Evolutionary conservation across 2,329 filamentous ascomycete species (phyloP).

Genomic region (Cercospora berteroae): DNA sequence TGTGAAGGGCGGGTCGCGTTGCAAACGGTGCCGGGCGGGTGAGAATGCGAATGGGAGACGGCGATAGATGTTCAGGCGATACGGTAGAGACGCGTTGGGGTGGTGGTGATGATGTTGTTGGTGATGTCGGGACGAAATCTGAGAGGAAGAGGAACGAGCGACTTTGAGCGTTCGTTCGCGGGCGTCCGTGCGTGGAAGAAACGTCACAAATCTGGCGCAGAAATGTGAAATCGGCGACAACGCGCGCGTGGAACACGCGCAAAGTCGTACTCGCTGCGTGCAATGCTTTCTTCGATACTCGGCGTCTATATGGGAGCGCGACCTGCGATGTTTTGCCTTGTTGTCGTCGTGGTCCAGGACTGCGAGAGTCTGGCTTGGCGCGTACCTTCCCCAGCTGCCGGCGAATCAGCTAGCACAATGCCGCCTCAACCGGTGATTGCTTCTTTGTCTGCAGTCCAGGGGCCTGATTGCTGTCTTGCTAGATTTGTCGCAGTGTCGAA

Average conservation of each 20-base stretch:
- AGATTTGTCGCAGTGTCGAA: neutral
- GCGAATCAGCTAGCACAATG: conserved; percentile 20
- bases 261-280: conserved; percentile 30
- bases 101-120: conserved; percentile 27
- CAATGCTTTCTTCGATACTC: conserved; percentile 28
- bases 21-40: conserved; percentile 15
- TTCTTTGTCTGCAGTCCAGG: conserved; percentile 4
- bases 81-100: conserved; percentile 21
- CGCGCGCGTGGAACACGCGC: conserved; percentile 2
- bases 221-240: conserved; percentile 13
- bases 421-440: conserved; percentile 16
- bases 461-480: neutral
- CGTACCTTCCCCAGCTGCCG: conserved; percentile 9
- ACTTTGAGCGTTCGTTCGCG: conserved; percentile 1
- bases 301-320: conserved; percentile 27
- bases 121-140: conserved; percentile 14
- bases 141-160: conserved; percentile 12
- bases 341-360: conserved; percentile 7
- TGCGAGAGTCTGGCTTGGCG: conserved; percentile 4
- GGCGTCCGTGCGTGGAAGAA: conserved; percentile 4
- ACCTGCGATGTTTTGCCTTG: conserved; percentile 15
- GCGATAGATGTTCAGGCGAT: conserved; percentile 20
- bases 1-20: conserved; percentile 13
- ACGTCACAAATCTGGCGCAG: conserved; percentile 11
- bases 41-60: conserved; percentile 10